Conservation (phyloP, 1,284 basidiomycete genomes). For the Heterobasidion annosum region DNA sequence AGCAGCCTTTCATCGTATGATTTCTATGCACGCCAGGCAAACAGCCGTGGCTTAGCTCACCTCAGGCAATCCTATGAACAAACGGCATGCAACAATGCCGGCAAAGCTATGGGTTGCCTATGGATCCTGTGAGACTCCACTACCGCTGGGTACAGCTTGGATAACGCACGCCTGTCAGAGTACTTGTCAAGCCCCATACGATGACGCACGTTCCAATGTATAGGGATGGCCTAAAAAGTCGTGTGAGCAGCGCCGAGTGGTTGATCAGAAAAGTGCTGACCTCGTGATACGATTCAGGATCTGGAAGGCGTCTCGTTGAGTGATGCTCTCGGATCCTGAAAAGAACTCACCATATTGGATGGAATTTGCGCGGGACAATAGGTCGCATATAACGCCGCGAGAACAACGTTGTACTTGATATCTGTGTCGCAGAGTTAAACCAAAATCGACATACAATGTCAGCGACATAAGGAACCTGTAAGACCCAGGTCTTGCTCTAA, state of each 20-base stretch:
- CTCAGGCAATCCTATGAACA: conserved; percentile 59
- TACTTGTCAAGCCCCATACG: conserved; percentile 55
- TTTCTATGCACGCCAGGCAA: neutral
- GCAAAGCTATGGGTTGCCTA: conserved; percentile 22
- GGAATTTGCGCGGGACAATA: conserved; percentile 58
- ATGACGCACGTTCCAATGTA: conserved; percentile 55
- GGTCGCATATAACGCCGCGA: conserved; percentile 51
- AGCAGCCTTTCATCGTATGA: conserved; percentile 29
- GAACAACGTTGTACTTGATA: conserved; percentile 49
- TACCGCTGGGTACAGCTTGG: neutral
- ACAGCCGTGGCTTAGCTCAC: conserved; percentile 14
- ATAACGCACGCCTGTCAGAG: conserved; percentile 43
- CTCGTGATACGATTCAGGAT: conserved; percentile 43
- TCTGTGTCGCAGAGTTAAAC: conserved; percentile 23
- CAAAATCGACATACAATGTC: neutral
- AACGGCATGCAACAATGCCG: conserved; percentile 50
- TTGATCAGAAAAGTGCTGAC: conserved; percentile 16
- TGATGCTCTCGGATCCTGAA: neutral
- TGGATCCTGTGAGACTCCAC: neutral
- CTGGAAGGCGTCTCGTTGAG: conserved; percentile 17
- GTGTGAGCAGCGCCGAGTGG: neutral
- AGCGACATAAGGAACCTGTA: conserved; percentile 23
- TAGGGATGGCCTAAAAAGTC: conserved; percentile 38
- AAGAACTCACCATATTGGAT: conserved; percentile 46
- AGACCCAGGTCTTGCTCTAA: conserved; percentile 48